Conservation (phyloP, 805 yeast genomes). For the Candida koratica region DNA sequence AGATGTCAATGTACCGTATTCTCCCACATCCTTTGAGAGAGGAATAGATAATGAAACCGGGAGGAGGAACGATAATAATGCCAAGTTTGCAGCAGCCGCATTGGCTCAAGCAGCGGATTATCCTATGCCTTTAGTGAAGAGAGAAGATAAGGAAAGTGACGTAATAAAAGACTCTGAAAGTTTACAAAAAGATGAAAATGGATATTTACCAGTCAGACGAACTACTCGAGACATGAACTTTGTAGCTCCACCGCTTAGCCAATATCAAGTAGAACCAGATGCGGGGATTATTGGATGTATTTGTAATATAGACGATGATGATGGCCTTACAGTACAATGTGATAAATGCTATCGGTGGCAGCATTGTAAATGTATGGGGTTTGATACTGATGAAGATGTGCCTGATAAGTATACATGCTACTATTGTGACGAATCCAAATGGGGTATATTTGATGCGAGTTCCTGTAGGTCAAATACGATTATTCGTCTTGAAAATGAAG, state of each 20-base stretch:
- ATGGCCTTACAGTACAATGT: constrained; percentile 93
- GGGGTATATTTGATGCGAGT: constrained; percentile 43
- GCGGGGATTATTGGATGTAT: constrained; percentile 86
- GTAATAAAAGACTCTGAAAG: constrained; percentile 7
- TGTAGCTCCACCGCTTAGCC: constrained; percentile 31
- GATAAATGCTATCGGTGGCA: constrained; percentile 93
- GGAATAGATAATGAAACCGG: constrained; percentile 36
- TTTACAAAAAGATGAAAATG: constrained; percentile 13
- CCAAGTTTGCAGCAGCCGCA: constrained; percentile 78
- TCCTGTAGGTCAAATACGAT: constrained; percentile 29
- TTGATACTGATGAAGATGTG: constrained; percentile 62
- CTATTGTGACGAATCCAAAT: constrained; percentile 53
- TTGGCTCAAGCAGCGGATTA: constrained; percentile 77
- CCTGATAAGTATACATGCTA: constrained; percentile 77
- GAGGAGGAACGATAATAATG: constrained; percentile 41
- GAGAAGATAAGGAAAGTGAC: constrained; percentile 9
- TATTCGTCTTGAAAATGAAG: constrained; percentile 28
- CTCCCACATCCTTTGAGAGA: constrained; percentile 19
- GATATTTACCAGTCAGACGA: constrained; percentile 5
- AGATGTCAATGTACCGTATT: neutral
- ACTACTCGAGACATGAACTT: neutral
- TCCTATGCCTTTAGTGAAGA: constrained; percentile 50
- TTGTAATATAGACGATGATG: constrained; percentile 83
- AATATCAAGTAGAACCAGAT: constrained; percentile 71
- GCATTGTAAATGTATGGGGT: constrained; percentile 87